phyloP scores from a whole-genome alignment of 2,329 filamentous ascomycete genomes.

The Juglanconis oblonga region DNA sequence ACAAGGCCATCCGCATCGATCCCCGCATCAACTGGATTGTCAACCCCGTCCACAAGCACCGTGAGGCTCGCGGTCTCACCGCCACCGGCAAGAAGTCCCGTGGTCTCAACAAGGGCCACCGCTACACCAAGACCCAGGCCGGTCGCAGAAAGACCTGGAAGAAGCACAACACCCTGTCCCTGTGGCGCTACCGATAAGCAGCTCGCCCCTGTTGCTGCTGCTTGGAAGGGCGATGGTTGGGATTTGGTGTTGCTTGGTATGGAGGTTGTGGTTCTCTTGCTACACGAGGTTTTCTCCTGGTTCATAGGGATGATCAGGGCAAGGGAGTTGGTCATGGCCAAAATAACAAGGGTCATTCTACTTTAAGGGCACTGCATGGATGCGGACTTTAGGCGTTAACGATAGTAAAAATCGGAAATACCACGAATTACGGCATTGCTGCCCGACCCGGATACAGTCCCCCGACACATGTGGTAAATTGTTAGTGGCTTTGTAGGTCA shows the following conservation, averaged over 20 bases:
- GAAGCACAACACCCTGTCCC: conserved; percentile 98
- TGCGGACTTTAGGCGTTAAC: conserved; percentile 20
- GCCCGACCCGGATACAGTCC: conserved; percentile 14
- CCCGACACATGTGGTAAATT: not conserved
- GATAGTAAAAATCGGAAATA: conserved; percentile 19
- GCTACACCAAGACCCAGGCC: conserved; percentile 97
- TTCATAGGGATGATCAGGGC: conserved; percentile 10
- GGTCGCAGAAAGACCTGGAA: conserved; percentile 99
- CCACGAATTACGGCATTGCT: conserved; percentile 20
- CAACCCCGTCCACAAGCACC: conserved; percentile 99
- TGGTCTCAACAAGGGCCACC: conserved; percentile 98
- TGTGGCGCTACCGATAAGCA: conserved; percentile 92
- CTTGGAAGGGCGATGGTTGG: conserved; percentile 7
- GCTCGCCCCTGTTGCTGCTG: conserved; percentile 14
- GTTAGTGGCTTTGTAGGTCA: not conserved
- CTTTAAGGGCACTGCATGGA: conserved; percentile 17
- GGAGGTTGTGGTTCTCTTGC: conserved; percentile 11
- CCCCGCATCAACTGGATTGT: conserved; percentile 99
- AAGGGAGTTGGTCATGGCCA: conserved; percentile 12
- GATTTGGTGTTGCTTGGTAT: not conserved
- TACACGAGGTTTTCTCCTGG: conserved; percentile 10
- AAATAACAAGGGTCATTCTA: conserved; percentile 13
- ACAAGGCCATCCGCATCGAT: conserved; percentile 99
- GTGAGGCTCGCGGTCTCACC: conserved; percentile 94
- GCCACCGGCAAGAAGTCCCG: conserved; percentile 99